Conservation (phyloP, 1,284 basidiomycete genomes). For the Fomitiporia mediterranea region DNA sequence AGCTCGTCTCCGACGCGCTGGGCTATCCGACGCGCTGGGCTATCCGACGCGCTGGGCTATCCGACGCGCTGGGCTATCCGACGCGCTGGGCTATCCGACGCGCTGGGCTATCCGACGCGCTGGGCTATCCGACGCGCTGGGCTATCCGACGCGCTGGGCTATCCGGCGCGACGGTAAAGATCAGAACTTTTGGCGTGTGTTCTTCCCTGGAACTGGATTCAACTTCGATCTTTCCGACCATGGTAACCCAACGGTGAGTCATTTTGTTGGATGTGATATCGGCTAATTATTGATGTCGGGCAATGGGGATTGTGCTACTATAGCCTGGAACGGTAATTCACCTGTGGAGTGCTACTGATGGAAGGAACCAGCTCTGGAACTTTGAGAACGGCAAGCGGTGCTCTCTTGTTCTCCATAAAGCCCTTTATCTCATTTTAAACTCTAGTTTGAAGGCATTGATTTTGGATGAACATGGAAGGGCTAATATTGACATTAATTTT, state of each 20-base stretch:
- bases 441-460: too few species aligned
- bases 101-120: too few species aligned
- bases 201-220: slow-evolving; percentile 16
- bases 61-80: too few species aligned
- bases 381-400: slow-evolving; percentile 6
- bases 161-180: slow-evolving; percentile 11
- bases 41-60: too few species aligned
- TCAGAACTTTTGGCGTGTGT: slow-evolving; percentile 12
- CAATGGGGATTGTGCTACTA: neutral
- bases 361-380: slow-evolving; percentile 16
- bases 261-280: neutral
- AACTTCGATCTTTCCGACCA: slow-evolving; percentile 16
- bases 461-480: too few species aligned
- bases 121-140: too few species aligned
- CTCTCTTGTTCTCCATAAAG: too few species aligned
- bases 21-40: slow-evolving; percentile 14
- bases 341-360: slow-evolving; percentile 13
- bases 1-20: slow-evolving; percentile 17
- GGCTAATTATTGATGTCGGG: neutral
- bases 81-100: too few species aligned
- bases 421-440: too few species aligned
- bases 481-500: too few species aligned
- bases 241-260: slow-evolving; percentile 15
- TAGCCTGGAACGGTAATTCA: slow-evolving; percentile 16
- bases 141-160: slow-evolving; percentile 13